Conservation (phyloP, 2,329 filamentous ascomycete genomes). For the Dactylellina leptospora region DNA sequence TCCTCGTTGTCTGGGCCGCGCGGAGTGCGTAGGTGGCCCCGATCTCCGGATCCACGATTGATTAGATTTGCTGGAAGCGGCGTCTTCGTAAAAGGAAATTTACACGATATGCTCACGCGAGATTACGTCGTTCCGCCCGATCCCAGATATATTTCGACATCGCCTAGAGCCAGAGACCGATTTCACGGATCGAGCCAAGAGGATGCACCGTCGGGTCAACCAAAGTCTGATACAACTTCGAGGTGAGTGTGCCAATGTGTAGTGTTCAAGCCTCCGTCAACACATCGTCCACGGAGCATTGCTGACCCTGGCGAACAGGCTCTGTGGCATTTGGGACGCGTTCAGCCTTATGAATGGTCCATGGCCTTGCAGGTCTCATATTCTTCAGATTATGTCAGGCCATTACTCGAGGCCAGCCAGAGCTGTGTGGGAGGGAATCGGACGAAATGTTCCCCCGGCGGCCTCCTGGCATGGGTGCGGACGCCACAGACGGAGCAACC, state of each 20-base stretch:
- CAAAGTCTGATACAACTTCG: not conserved
- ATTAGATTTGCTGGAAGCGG: not conserved
- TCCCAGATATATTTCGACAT: too few relatives aligned
- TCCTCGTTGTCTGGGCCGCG: not conserved
- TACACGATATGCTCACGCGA: not conserved
- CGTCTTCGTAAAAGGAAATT: not conserved
- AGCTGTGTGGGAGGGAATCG: constrained; percentile 9
- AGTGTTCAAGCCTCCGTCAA: constrained; percentile 49
- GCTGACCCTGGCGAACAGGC: constrained; percentile 7
- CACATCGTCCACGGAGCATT: constrained; percentile 37
- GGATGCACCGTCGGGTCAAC: not conserved
- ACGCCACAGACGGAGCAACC: constrained; percentile 48
- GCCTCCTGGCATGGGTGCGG: not conserved
- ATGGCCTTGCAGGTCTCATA: constrained; percentile 19
- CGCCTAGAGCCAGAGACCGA: not conserved
- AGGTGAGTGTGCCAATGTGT: not conserved
- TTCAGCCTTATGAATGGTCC: constrained; percentile 43
- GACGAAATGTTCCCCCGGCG: constrained; percentile 49
- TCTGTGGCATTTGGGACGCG: not conserved
- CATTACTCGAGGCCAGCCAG: not conserved
- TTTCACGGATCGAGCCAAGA: not conserved
- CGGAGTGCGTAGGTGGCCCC: not conserved
- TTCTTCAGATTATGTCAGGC: constrained; percentile 17
- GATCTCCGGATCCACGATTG: not conserved
- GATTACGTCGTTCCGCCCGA: too few relatives aligned